Percentiles rank a stretch among this genome's conserved stretches.
Evolutionary conservation across 176 grass and related monocot genomes (phyloP).

Genomic region (Carex scoparia): DNA sequence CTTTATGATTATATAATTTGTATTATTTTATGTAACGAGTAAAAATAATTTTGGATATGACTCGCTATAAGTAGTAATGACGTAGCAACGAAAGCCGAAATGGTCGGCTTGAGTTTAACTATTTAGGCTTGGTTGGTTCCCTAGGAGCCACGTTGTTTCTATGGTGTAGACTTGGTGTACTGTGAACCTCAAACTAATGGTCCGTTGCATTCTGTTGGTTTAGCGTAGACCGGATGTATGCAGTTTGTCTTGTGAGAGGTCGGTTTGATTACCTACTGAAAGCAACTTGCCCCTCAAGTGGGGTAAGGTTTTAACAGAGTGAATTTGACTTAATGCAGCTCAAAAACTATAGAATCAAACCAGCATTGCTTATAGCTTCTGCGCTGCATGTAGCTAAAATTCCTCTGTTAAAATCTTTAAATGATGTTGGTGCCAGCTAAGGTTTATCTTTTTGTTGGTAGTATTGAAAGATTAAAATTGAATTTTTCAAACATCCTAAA

Average conservation of each 20-base stretch:
- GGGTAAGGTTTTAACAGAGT: no score
- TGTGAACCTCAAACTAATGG: not conserved
- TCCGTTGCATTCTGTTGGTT: not conserved
- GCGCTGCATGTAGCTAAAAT: no score
- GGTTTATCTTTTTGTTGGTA: no score
- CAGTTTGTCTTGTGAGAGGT: no score
- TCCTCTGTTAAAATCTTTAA: no score
- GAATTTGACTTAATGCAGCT: no score
- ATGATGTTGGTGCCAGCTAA: no score
- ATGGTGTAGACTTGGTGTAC: not conserved
- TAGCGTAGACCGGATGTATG: not conserved
- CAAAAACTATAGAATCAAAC: no score
- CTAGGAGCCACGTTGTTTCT: not conserved
- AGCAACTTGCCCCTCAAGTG: not conserved
- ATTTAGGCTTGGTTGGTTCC: not conserved
- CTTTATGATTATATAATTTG: not conserved
- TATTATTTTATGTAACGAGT: not conserved
- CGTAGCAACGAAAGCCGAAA: not conserved
- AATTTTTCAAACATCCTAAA: no score
- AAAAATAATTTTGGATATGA: not conserved
- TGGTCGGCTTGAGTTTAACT: not conserved
- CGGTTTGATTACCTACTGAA: constrained; percentile 1
- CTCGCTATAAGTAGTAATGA: not conserved
- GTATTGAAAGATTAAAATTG: no score
- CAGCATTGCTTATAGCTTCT: no score